These are phyloP conservation scores for Teratosphaeria zuluensis DNA, from an alignment of 2,329 filamentous ascomycete species.

Conservation along the genomic window DNA sequence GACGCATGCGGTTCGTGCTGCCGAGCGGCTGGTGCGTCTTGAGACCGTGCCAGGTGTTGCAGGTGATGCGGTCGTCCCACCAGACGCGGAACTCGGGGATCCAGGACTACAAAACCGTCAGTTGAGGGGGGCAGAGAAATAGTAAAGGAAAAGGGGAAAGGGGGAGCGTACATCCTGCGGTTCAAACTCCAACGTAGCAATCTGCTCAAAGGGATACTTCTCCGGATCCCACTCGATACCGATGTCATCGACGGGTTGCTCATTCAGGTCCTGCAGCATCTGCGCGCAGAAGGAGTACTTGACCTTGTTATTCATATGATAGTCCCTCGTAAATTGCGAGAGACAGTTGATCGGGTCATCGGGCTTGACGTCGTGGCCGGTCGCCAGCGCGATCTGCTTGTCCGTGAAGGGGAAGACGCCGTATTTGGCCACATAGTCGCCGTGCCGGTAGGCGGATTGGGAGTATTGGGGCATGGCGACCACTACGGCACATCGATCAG, in stretches of 20 bases:
- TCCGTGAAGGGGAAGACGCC: slow-evolving; percentile 23
- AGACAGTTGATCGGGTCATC: slow-evolving; percentile 24
- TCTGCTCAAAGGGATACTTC: slow-evolving; percentile 25
- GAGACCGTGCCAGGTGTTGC: slow-evolving; percentile 32
- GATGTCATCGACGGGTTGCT: slow-evolving; percentile 27
- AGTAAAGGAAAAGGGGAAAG: neutral
- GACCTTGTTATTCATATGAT: slow-evolving; percentile 26
- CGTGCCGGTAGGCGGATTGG: slow-evolving; percentile 27
- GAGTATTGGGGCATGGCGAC: slow-evolving; percentile 26
- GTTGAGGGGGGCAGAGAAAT: neutral
- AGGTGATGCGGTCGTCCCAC: slow-evolving; percentile 33
- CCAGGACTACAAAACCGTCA: slow-evolving; percentile 15
- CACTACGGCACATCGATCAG: slow-evolving; percentile 10
- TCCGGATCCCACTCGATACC: slow-evolving; percentile 24
- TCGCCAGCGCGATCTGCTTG: slow-evolving; percentile 20
- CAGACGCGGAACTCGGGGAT: slow-evolving; percentile 31
- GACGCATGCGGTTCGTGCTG: slow-evolving; percentile 31
- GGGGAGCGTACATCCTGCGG: slow-evolving; percentile 22
- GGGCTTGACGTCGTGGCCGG: slow-evolving; percentile 15
- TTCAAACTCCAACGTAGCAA: slow-evolving; percentile 30
- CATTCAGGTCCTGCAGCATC: slow-evolving; percentile 24
- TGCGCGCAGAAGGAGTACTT: slow-evolving; percentile 27
- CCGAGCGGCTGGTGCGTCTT: slow-evolving; percentile 31
- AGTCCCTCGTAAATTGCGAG: slow-evolving; percentile 23
- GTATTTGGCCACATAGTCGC: slow-evolving; percentile 26